phyloP scores from a whole-genome alignment of 2,329 filamentous ascomycete genomes.

The Chrysoporthe deuterocubensis region DNA sequence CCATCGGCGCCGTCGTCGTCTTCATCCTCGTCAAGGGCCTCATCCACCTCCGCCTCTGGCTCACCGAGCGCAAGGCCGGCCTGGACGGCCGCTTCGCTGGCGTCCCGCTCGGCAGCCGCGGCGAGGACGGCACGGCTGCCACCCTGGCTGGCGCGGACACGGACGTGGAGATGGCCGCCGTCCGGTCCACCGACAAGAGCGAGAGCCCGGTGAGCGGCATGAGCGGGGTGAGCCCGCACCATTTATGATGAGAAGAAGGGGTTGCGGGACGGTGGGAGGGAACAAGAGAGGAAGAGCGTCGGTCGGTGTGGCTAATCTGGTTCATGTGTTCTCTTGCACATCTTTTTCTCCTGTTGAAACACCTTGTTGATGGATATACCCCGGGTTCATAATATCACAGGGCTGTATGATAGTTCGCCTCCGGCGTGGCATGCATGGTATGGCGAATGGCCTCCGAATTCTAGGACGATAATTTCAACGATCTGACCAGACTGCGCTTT shows the following conservation, averaged over 20 bases:
- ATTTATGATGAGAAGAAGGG: constrained; percentile 2
- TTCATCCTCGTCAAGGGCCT: constrained; percentile 56
- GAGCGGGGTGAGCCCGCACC: constrained; percentile 13
- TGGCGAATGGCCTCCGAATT: background rate
- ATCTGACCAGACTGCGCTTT: background rate
- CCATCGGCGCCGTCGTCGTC: constrained; percentile 55
- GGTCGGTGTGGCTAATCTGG: background rate
- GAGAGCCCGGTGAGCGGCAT: constrained; percentile 13
- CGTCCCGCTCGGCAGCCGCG: constrained; percentile 29
- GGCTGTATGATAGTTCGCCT: constrained; percentile 10
- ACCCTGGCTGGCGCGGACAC: background rate
- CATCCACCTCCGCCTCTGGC: constrained; percentile 54
- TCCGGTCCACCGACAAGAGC: constrained; percentile 3
- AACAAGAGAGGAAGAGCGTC: background rate
- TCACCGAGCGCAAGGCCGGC: constrained; percentile 52
- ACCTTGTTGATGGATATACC: constrained; percentile 25
- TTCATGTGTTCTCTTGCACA: background rate
- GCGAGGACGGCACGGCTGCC: constrained; percentile 30
- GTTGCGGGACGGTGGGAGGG: too few species aligned
- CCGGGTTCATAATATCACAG: constrained; percentile 1
- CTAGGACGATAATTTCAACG: background rate
- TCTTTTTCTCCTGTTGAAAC: background rate
- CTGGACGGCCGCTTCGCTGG: constrained; percentile 48
- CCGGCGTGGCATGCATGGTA: constrained; percentile 5
- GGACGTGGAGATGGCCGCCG: constrained; percentile 24